phyloP scores from a whole-genome alignment of 768 basidiomycete species.

The Lyophyllum atratum region DNA sequence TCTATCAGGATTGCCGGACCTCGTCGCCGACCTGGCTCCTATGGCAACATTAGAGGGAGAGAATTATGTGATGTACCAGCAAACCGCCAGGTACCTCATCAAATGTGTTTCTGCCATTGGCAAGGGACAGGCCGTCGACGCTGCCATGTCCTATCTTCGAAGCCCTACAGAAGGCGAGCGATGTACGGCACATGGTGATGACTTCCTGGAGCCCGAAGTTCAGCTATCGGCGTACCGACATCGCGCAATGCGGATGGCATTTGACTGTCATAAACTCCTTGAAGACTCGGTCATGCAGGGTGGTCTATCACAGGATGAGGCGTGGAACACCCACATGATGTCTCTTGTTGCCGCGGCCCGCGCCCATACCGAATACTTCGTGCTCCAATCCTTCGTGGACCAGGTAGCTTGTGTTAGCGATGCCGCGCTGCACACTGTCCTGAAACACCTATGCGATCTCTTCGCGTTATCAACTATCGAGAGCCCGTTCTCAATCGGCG shows the following conservation, averaged over 20 bases:
- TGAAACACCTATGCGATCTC: slow-evolving; percentile 21
- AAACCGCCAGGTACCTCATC: slow-evolving; percentile 26
- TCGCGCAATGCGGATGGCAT: slow-evolving; percentile 21
- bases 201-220: slow-evolving; percentile 15
- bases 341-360: slow-evolving; percentile 23
- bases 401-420: slow-evolving; percentile 8
- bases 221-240: slow-evolving; percentile 22
- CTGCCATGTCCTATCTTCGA: slow-evolving; percentile 11
- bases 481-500: slow-evolving; percentile 18
- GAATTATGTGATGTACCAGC: slow-evolving; percentile 30
- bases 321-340: slow-evolving; percentile 30
- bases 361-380: slow-evolving; percentile 24
- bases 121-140: not conserved
- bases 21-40: slow-evolving; percentile 18
- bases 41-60: slow-evolving; percentile 26
- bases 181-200: slow-evolving; percentile 5
- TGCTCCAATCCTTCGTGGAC: slow-evolving; percentile 20
- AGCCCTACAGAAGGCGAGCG: not conserved
- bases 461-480: slow-evolving; percentile 27
- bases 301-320: slow-evolving; percentile 12
- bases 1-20: slow-evolving; percentile 22
- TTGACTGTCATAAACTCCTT: slow-evolving; percentile 15
- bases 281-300: slow-evolving; percentile 5
- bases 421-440: slow-evolving; percentile 5
- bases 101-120: slow-evolving; percentile 15